Base-by-base conservation (phyloP, 208 protist species). In the Crithidia brevicula region DNA sequence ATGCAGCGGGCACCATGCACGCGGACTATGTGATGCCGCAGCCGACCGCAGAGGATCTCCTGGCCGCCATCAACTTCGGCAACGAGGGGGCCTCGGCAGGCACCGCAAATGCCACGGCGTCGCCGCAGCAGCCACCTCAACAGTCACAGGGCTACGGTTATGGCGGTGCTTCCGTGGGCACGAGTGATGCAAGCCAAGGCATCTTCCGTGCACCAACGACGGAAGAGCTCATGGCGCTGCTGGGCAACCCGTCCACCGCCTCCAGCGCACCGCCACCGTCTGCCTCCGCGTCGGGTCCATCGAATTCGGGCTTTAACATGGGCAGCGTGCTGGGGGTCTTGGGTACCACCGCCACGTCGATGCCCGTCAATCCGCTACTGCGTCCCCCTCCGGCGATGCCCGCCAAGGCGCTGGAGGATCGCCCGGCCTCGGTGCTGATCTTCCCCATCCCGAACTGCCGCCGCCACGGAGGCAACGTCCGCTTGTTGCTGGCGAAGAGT, bases 381-480 rank as follows among this genome's bases (percentile, higher is more conserved):
- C 71, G 47, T 10, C 89, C 89, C 1, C 92, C 92, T 18, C 92
- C 92, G 8, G 87, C 87, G 28, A 65, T 96, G 13, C 92, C 92
- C 18, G 77, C 79, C 57, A 84, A 88, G 45, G 80, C 71, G 27
- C 30, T 96, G 1, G 86, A 92, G 28, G 87, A 88, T 28, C 72
- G 83, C 2, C 59, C 81, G 22, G 80, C 93, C 25, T 95, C 88
- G 16, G 82, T 97, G 28, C 65, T 96, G 28, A 86, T 91, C 42
- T 94, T 94, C 67, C 93, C 93, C 3, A 33, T 97, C 11, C 93
- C 91, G 1, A 62, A 85, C 49, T 64, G 62, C 31, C 70, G 71
- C 10, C 23, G 6, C 15, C 56, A 83, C 78, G 51, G 70, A 38
- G 81, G 72, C 13, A 93, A 95, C 54, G 67, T 95, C 33, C 84